These are phyloP conservation scores for Hemileia vastatrix DNA, from an alignment of 1,284 basidiomycete genomes.

Conservation along the genomic window DNA sequence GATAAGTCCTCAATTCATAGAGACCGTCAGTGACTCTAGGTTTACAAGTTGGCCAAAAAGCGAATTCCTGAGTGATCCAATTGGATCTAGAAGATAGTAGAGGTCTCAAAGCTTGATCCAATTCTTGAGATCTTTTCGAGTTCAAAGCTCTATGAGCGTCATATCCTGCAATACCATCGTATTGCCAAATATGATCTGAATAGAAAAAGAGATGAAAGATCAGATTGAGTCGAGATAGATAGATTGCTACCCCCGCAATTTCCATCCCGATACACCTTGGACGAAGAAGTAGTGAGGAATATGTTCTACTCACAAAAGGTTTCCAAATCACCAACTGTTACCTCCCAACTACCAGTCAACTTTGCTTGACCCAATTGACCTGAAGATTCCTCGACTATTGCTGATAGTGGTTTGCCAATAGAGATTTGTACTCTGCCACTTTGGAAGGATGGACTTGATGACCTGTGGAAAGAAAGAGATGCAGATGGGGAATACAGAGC, in stretches of 20 bases:
- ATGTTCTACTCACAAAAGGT: too few species aligned
- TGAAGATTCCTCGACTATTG: too few species aligned
- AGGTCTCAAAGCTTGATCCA: conserved; percentile 8
- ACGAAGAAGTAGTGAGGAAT: too few species aligned
- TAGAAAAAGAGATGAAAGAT: too few species aligned
- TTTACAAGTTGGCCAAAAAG: conserved; percentile 79
- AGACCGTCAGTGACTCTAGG: conserved; percentile 74
- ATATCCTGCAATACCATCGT: conserved; percentile 19
- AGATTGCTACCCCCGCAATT: too few species aligned
- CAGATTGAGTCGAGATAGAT: too few species aligned
- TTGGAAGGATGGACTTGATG: conserved; percentile 18
- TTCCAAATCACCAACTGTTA: conserved; percentile 17
- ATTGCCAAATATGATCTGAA: conserved; percentile 22
- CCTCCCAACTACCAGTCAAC: conserved; percentile 20
- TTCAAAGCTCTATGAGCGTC: neutral
- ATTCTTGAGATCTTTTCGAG: conserved; percentile 11
- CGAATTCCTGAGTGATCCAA: conserved; percentile 68
- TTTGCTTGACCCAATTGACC: too few species aligned
- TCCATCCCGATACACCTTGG: too few species aligned
- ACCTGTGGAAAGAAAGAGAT: too few species aligned
- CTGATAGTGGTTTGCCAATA: conserved; percentile 7
- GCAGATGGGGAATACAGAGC: too few species aligned
- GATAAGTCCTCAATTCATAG: conserved; percentile 78
- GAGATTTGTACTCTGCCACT: conserved; percentile 17
- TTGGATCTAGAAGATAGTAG: conserved; percentile 19